Evolutionary conservation across 1,284 basidiomycete genomes (phyloP), one percentile per base, ranked within the genome.

Genomic region (Mycena sp.): DNA sequence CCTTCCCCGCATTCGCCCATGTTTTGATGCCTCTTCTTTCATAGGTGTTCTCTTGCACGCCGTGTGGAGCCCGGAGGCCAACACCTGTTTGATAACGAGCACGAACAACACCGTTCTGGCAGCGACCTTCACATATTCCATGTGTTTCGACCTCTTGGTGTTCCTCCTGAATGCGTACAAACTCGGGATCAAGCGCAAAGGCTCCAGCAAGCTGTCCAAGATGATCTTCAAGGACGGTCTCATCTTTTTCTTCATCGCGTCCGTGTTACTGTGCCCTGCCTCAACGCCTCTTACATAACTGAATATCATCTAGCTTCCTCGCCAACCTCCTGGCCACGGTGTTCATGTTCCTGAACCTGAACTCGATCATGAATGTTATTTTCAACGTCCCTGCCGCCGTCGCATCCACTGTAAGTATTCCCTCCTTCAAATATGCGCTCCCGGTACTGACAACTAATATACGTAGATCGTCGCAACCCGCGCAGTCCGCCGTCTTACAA

Each of bases 191-290:
- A 65, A 52, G 23, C 63, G 67, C 19, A 52, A 41, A 17, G 49
- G 60, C n/a, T 35, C 29, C 21, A 68, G 64, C 53, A 53, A 45
- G 48, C 62, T 68, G n/a, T 21, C 58, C 14, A 68, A 65, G 61
- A 64, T 68, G 64, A 61, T 68, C 25, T 66, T 68, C 55, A 65
- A 63, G 40, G 67, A 68, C 43, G 67, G 90, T 14, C 72, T 92
- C 53, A 87, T 91, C 57, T 92, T 87, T 77, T 92, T 92, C 73
- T 75, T 86, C 62, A 85, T 92, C 58, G 91, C 89, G 87, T 91
- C 67, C 73, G 86, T 74, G 14, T 35, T 35, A 35, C 9, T n/a
- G n/a, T n/a, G n/a, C n/a, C n/a, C n/a, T 38, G 61, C 19, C 43
- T 6, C 14, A 44, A 25, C 38, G 35, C 45, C 38, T 21, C 9